Conservation (phyloP, 2,329 filamentous ascomycete species). For the Phoma sp. region DNA sequence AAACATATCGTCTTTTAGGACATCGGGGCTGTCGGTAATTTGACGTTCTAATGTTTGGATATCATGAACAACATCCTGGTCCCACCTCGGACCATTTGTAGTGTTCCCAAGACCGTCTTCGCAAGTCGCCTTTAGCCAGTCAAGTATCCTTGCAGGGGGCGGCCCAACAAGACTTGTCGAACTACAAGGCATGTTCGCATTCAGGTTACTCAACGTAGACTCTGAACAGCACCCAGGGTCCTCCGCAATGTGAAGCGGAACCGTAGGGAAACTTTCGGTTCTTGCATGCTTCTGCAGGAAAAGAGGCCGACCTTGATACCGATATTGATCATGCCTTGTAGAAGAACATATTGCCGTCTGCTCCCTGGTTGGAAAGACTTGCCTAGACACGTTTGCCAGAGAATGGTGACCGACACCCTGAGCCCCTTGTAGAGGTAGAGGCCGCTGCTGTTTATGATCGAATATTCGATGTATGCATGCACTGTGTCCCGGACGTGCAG, state of each 20-base stretch:
- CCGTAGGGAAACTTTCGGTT: no score
- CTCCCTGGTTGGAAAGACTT: slow-evolving; percentile 4
- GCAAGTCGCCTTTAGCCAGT: slow-evolving; percentile 26
- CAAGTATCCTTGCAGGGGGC: slow-evolving; percentile 17
- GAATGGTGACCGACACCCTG: slow-evolving; percentile 26
- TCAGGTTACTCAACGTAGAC: no score
- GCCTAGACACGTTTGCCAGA: slow-evolving; percentile 35
- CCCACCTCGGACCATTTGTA: background rate
- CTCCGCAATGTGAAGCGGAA: background rate
- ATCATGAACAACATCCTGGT: background rate
- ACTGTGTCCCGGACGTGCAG: slow-evolving; percentile 39
- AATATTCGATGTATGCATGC: slow-evolving; percentile 42
- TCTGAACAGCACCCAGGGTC: no score
- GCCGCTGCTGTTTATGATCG: slow-evolving; percentile 22
- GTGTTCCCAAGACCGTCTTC: background rate
- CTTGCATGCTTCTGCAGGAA: no score
- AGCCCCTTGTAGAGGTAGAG: background rate
- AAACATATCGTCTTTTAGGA: no score
- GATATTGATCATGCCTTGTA: background rate
- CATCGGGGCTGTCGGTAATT: no score
- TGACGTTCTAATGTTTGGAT: background rate
- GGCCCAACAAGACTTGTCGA: slow-evolving; percentile 1
- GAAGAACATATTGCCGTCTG: background rate
- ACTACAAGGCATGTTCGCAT: slow-evolving; percentile 1
- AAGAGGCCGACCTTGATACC: background rate